A percentile compares a stretch with the other conserved stretches of the same genome.
phyloP scores from a whole-genome alignment of 2,329 filamentous ascomycete genomes.

The Fusarium nelsonii region DNA sequence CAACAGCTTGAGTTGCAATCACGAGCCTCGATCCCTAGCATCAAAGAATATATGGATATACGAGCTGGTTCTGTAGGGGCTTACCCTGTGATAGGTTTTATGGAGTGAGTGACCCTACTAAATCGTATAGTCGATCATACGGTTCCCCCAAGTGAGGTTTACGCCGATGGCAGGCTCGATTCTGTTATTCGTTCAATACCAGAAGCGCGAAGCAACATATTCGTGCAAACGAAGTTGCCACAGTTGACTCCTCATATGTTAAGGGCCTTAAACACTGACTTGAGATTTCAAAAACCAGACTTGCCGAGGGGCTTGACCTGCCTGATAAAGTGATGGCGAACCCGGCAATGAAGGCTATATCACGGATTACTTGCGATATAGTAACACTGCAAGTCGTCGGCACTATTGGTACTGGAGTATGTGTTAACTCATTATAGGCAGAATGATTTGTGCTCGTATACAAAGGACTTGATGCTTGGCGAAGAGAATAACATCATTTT shows the following conservation, averaged over 20 bases:
- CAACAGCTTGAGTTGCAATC: constrained; percentile 16
- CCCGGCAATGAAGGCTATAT: constrained; percentile 10
- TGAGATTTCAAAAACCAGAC: not conserved
- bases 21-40: not conserved
- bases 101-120: constrained; percentile 9
- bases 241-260: no score
- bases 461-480: constrained; percentile 19
- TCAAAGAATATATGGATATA: constrained; percentile 21
- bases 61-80: constrained; percentile 18
- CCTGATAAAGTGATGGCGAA: constrained; percentile 21
- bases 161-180: not conserved
- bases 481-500: constrained; percentile 24
- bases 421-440: not conserved
- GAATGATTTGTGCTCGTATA: constrained; percentile 19
- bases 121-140: no score
- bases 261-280: not conserved
- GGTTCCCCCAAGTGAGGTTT: no score
- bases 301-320: constrained; percentile 14
- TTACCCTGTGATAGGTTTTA: constrained; percentile 19
- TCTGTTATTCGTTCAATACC: not conserved
- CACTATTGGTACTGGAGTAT: not conserved
- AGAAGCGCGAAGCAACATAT: not conserved
- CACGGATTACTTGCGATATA: constrained; percentile 18
- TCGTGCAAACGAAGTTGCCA: no score
- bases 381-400: constrained; percentile 10